phyloP scores from a whole-genome alignment of 345 rosid genomes.

The Lagerstroemia speciosa region DNA sequence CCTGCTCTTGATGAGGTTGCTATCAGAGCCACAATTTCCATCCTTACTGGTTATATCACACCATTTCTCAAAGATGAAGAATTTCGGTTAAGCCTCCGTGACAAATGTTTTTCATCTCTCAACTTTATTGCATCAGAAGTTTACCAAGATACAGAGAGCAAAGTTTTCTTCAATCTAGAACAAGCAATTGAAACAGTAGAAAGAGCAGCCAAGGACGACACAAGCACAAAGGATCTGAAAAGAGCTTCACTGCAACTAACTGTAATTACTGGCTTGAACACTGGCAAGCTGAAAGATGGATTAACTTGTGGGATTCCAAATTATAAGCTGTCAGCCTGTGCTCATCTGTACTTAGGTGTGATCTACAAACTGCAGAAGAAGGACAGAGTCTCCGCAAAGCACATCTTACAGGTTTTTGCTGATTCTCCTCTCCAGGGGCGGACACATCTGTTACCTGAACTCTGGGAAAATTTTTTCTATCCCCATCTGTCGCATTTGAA shows the following conservation, averaged over 20 bases:
- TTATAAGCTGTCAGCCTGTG: constrained; percentile 47
- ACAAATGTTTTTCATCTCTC: constrained; percentile 38
- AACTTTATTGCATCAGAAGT: constrained; percentile 15
- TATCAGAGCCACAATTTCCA: constrained; percentile 45
- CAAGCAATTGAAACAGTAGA: constrained; percentile 42
- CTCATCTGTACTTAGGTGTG: constrained; percentile 52
- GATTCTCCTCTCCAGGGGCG: constrained; percentile 49
- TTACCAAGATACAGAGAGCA: constrained; percentile 21
- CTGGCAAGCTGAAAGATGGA: constrained; percentile 32
- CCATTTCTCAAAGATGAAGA: constrained; percentile 34
- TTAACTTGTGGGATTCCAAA: constrained; percentile 37
- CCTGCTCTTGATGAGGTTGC: constrained; percentile 61
- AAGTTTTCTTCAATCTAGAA: constrained; percentile 37
- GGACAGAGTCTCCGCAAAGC: constrained; percentile 48
- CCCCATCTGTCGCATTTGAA: constrained; percentile 61
- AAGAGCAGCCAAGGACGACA: constrained; percentile 29
- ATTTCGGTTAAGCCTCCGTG: constrained; percentile 26
- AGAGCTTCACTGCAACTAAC: constrained; percentile 48
- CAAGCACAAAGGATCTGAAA: constrained; percentile 35
- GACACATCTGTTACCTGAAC: constrained; percentile 36
- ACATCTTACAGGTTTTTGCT: constrained; percentile 51
- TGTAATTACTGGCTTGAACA: constrained; percentile 40
- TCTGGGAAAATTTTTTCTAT: constrained; percentile 48
- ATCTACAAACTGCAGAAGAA: constrained; percentile 47
- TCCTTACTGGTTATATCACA: constrained; percentile 34